These are phyloP conservation scores for Didymellaceae sp. DNA, from an alignment of 2,329 filamentous ascomycete species.

Conservation along the genomic window DNA sequence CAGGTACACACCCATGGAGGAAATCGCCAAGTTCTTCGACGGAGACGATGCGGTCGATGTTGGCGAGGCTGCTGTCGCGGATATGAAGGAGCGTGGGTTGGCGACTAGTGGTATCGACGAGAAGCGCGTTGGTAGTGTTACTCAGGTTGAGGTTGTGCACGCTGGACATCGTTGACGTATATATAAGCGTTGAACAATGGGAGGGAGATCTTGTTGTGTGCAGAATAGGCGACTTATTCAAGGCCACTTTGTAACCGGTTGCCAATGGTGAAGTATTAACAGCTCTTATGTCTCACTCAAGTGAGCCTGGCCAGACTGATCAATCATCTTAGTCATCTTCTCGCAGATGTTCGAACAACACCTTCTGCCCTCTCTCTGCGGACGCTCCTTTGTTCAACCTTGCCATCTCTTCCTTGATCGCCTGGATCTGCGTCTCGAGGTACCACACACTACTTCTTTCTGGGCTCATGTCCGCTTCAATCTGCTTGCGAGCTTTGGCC, in stretches of 20 bases:
- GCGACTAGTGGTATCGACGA: neutral
- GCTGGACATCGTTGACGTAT: too few species aligned
- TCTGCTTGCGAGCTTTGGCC: neutral
- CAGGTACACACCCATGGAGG: slow-evolving; percentile 22
- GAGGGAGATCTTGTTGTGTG: too few species aligned
- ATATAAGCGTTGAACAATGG: too few species aligned
- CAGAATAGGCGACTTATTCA: too few species aligned
- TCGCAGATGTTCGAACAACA: slow-evolving; percentile 3
- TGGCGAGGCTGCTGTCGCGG: neutral
- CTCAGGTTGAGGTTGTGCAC: neutral
- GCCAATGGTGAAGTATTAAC: too few species aligned
- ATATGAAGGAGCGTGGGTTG: neutral
- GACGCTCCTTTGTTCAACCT: neutral
- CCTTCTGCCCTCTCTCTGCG: neutral
- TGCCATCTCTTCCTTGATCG: neutral
- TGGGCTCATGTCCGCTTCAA: neutral
- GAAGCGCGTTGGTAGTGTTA: neutral
- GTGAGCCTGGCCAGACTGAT: neutral
- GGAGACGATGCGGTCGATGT: slow-evolving; percentile 15
- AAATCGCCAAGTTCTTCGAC: slow-evolving; percentile 30
- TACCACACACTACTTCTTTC: too few species aligned
- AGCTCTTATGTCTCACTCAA: too few species aligned
- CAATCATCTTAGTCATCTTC: neutral
- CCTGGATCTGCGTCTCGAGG: neutral
- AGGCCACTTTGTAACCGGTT: too few species aligned